Percentiles rank a stretch among this genome's conserved stretches.
Conservation (phyloP, 768 basidiomycete genomes). For the Rhodotorula kratochvilovae region DNA sequence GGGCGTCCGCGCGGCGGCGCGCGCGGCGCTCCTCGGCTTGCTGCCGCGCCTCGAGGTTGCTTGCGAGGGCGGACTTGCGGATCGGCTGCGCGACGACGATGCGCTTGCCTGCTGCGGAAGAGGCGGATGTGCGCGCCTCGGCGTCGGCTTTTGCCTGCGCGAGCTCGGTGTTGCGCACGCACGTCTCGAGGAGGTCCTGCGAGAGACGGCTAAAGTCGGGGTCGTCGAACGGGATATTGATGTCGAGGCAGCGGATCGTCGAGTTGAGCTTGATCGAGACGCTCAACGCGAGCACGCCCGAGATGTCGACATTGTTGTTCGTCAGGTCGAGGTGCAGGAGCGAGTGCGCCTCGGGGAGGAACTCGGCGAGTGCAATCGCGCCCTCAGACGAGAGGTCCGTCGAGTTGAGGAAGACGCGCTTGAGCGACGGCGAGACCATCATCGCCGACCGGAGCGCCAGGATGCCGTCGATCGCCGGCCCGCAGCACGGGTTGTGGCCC, state of each 20-base stretch:
- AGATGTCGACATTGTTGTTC: constrained; percentile 61
- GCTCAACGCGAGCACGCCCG: constrained; percentile 86
- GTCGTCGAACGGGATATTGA: constrained; percentile 67
- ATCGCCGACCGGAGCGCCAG: constrained; percentile 80
- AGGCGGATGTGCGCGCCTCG: not conserved
- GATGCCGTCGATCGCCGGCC: constrained; percentile 85
- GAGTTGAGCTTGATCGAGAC: constrained; percentile 75
- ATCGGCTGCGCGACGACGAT: constrained; percentile 50
- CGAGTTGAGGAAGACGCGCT: constrained; percentile 82
- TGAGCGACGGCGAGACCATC: constrained; percentile 82
- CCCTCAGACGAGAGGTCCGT: constrained; percentile 74
- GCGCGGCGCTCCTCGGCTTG: constrained; percentile 40
- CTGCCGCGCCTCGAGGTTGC: constrained; percentile 48
- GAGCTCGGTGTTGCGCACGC: constrained; percentile 88
- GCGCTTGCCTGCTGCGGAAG: constrained; percentile 16
- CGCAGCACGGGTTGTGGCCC: constrained; percentile 87
- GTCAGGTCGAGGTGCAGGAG: constrained; percentile 76
- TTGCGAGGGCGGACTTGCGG: constrained; percentile 48
- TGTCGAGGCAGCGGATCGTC: constrained; percentile 83
- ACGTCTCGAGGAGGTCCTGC: constrained; percentile 76
- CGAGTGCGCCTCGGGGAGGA: constrained; percentile 81
- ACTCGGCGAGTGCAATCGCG: constrained; percentile 92
- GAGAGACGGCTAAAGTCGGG: constrained; percentile 59
- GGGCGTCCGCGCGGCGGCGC: not conserved
- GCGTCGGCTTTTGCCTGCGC: constrained; percentile 48